Conservation (phyloP, 805 yeast genomes). For the Cyberlindnera galapagoensis region DNA sequence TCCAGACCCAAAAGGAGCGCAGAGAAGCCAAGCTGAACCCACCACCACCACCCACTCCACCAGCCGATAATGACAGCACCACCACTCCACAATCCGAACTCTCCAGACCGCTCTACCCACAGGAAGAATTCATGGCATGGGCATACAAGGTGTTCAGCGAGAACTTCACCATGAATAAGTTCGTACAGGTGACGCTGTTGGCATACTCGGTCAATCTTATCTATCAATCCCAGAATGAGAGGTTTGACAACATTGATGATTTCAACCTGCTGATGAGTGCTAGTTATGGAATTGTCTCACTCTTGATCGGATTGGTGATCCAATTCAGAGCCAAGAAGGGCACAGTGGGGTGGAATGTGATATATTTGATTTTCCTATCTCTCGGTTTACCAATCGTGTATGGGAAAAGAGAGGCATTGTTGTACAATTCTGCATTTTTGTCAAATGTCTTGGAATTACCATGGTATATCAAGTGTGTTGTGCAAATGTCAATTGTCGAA, state of each 20-base stretch:
- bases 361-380: conserved; percentile 30
- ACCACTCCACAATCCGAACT: no score
- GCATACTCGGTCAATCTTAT: conserved; percentile 21
- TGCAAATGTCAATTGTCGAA: conserved; percentile 16
- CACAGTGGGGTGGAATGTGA: conserved; percentile 28
- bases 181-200: conserved; percentile 23
- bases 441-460: conserved; percentile 26
- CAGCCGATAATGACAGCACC: no score
- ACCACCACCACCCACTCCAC: conserved; percentile 1
- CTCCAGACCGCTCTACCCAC: conserved; percentile 15
- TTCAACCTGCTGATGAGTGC: conserved; percentile 19
- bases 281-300: conserved; percentile 19
- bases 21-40: conserved; percentile 3
- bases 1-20: conserved; percentile 21
- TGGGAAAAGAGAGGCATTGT: conserved; percentile 17
- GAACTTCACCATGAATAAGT: conserved; percentile 18
- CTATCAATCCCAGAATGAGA: conserved; percentile 11
- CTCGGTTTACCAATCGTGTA: conserved; percentile 25
- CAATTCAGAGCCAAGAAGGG: conserved; percentile 12
- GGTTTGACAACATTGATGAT: conserved; percentile 10
- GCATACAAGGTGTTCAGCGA: conserved; percentile 11
- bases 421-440: conserved; percentile 26
- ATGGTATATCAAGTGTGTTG: conserved; percentile 15
- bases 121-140: conserved; percentile 18
- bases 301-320: conserved; percentile 18